Evolutionary conservation across 2,329 filamentous ascomycete genomes (phyloP).

Genomic region (Aspergillus texensis): DNA sequence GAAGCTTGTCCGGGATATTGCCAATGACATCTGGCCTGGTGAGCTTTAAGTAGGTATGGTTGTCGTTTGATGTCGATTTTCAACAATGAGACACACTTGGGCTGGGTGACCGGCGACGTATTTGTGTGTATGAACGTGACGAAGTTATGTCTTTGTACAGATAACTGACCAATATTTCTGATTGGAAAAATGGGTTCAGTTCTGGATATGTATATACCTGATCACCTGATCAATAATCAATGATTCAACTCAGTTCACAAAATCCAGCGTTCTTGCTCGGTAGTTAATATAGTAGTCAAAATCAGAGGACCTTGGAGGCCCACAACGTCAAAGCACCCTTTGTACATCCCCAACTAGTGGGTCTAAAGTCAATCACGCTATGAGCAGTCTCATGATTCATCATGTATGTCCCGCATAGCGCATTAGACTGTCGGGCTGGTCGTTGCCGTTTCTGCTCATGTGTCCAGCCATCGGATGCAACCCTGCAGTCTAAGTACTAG

Average conservation of each 20-base stretch:
- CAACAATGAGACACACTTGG: slow-evolving; percentile 13
- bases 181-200: neutral
- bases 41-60: slow-evolving; percentile 42
- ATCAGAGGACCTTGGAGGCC: neutral
- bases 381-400: neutral
- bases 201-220: neutral
- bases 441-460: neutral
- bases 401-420: too few relatives aligned
- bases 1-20: slow-evolving; percentile 69
- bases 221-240: neutral
- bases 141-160: neutral
- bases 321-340: neutral
- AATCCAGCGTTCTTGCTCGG: neutral
- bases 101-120: neutral
- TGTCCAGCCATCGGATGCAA: neutral
- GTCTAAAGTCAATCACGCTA: neutral
- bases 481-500: neutral
- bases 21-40: slow-evolving; percentile 71
- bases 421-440: neutral
- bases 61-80: slow-evolving; percentile 11
- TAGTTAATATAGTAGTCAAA: neutral
- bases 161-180: neutral
- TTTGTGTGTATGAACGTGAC: neutral
- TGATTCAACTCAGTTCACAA: neutral
- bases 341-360: neutral